phyloP scores from a whole-genome alignment of 768 basidiomycete species.

The Tulasnella sp. region DNA sequence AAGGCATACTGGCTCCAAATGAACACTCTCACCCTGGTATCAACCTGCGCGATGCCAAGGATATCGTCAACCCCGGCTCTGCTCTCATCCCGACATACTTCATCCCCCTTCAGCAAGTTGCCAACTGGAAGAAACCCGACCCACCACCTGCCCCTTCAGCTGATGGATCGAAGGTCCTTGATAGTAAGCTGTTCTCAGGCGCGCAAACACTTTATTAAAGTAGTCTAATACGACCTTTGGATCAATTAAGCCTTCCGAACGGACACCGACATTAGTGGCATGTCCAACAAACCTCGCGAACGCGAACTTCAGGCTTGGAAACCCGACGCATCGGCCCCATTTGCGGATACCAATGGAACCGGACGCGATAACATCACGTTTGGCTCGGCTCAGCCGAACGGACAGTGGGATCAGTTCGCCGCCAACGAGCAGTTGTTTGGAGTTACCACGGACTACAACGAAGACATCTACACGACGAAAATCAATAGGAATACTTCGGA shows the following conservation, averaged over 20 bases:
- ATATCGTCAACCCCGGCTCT: constrained; percentile 51
- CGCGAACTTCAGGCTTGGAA: constrained; percentile 79
- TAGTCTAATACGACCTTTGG: background rate
- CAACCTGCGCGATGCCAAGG: constrained; percentile 66
- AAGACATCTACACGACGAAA: constrained; percentile 90
- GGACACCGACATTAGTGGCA: constrained; percentile 63
- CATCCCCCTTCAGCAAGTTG: constrained; percentile 35
- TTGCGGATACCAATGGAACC: constrained; percentile 21
- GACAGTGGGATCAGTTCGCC: constrained; percentile 83
- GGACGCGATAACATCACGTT: constrained; percentile 47
- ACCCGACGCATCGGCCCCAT: constrained; percentile 28
- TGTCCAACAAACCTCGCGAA: constrained; percentile 38
- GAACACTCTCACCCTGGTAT: constrained; percentile 35
- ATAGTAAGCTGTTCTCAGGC: constrained; percentile 3
- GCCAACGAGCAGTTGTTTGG: constrained; percentile 91
- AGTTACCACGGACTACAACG: constrained; percentile 81
- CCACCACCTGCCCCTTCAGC: constrained; percentile 5
- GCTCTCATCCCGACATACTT: constrained; percentile 62
- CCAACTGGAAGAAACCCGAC: constrained; percentile 11
- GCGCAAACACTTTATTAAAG: too few species aligned
- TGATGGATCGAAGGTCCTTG: constrained; percentile 9
- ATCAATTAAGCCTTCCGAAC: constrained; percentile 57
- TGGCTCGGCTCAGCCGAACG: constrained; percentile 36
- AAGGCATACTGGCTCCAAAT: constrained; percentile 45
- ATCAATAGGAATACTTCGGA: constrained; percentile 75